A percentile compares a stretch with the other conserved stretches of the same genome.
These are phyloP conservation scores for Pyrenochaeta sp. DNA, from an alignment of 2,329 filamentous ascomycete species.

Conservation along the genomic window DNA sequence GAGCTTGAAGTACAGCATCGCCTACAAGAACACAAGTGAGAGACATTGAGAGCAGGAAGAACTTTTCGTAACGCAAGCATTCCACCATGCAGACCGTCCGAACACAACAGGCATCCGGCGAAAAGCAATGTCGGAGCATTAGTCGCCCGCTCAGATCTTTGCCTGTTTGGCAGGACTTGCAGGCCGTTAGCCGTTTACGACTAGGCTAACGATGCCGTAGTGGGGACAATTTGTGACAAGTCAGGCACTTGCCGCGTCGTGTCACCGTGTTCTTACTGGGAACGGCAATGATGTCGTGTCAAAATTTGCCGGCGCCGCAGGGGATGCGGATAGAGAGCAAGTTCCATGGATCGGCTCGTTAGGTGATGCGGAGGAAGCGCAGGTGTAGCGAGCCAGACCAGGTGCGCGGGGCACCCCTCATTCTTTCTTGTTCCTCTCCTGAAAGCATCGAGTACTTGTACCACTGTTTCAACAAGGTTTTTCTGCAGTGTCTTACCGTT, in stretches of 20 bases:
- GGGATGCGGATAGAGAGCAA: neutral
- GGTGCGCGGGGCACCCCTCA: neutral
- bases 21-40: neutral
- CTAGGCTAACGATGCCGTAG: neutral
- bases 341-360: slow-evolving; percentile 1
- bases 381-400: neutral
- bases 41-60: neutral
- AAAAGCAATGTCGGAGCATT: neutral
- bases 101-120: neutral
- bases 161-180: neutral
- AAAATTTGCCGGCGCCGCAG: neutral
- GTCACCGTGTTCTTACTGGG: neutral
- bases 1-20: neutral
- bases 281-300: neutral
- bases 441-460: neutral
- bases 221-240: neutral
- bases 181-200: neutral
- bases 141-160: neutral
- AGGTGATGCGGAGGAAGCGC: neutral
- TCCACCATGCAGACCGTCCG: neutral
- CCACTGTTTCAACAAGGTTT: neutral
- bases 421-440: neutral
- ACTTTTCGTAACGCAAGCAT: neutral
- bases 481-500: neutral
- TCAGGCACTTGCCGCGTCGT: neutral